Evolutionary conservation across 1,284 basidiomycete species (phyloP), one percentile per base, ranked within the genome.

Genomic region (Trichosporon ovoides): DNA sequence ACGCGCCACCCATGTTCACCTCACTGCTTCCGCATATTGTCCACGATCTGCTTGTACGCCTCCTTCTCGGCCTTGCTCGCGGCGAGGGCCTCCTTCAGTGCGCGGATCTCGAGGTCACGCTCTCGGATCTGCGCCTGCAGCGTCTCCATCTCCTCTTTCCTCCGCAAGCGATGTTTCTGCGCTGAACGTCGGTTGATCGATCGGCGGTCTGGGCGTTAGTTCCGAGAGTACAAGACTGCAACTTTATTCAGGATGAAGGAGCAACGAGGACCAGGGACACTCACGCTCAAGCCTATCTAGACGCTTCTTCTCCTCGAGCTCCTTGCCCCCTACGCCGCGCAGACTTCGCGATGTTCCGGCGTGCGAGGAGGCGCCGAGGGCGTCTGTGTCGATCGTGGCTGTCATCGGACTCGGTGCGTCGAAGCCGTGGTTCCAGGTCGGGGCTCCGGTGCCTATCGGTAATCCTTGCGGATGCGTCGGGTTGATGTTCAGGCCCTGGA

Each of bases 121-220:
- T 60, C 56, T 2, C 59, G 54, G 18, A 65, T 49, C 56, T 57
- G 37, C 13, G 28, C 36, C 16, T 54, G 52, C 35, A 60, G 53
- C 20, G 51, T 50, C 53, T 60, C 61, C 43, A 62, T 55, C 57
- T 65, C 63, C 52, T 60, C 63, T 34, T 65, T 65, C 18, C 63
- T 54, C 9, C 61, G 51, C 49, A 62, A 37, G 19, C 63, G 63
- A 57, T 62, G 60, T 49, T 62, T 65, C 55, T 62, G 63, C 14
- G 63, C 63, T 7, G 60, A 62, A 14, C 58, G 56, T 31, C 63
- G 59, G 51, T 65, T 65, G 57, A 65, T 65, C n/a, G 56, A 58
- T 19, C 63, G 56, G 10, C 63, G 61, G 53, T 62, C 62, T 63
- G 35, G 33, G 24, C 22, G 54, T 54, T 19, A 57, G 57, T 24